Base-by-base conservation (phyloP, 345 rosid species). In the Gossypium rotundifolium region DNA sequence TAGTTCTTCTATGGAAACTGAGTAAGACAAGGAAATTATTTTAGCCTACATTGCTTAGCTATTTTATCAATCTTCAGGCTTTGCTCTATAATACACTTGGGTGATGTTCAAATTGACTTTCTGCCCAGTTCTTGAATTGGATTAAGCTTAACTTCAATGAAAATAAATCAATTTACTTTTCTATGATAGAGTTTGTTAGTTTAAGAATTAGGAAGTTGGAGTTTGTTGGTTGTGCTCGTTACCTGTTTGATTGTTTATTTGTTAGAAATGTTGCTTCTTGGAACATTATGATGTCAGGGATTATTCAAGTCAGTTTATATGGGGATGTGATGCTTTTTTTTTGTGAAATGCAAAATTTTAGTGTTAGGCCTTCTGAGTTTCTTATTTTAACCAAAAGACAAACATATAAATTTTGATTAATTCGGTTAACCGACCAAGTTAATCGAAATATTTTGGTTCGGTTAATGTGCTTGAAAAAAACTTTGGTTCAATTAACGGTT, bases 281-380 rank as follows among this genome's bases (percentile, higher is more conserved):
- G 97, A 94, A 92, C 81, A 92, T 87, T 38, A 77, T 89, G 90
- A 81, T 92, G 83, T 88, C 94, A 6, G 93, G 93, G 9, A 60
- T 87, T 76, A 91, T 90, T 63, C 87, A 85, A 10, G 82, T 77
- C 38, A 85, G 90, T 17, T 66, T 74, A 57, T 85, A 86, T 76
- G 11, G 75, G 22, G 83, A 89, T 42, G 84, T 87, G 3, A 54
- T 88, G 54, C 49, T 23, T 2, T 87, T 89, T 54, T 87, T 92
- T 17, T 20, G 63, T 70, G 82, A 79, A 54, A 85, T 86, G 89
- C 75, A 64, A 77, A 74, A 40, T 74, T 73, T 55, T 45, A 87
- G 90, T 27, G 76, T 85, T 55, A 70, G 71, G 77, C 88, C 93
- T 12, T 88, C 87, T 44, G 88, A 89, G 65, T 85, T 83, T 76